Evolutionary conservation across 2,329 filamentous ascomycete species (phyloP).

Genomic region (Cordyceps tenuipes): DNA sequence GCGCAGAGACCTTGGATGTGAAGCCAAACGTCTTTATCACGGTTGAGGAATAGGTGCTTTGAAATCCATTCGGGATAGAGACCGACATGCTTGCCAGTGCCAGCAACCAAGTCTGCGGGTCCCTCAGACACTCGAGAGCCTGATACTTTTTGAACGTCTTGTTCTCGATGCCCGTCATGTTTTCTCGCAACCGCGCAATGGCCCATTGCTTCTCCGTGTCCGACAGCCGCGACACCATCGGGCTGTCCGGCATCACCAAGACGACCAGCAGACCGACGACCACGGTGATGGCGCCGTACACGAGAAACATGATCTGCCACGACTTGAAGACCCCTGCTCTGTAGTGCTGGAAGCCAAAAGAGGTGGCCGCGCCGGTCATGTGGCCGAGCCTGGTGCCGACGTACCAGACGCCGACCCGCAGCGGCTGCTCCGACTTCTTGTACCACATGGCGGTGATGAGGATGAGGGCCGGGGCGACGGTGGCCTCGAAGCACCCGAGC

Average conservation of each 20-base stretch:
- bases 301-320: neutral
- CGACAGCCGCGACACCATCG: neutral
- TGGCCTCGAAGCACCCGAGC: neutral
- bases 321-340: neutral
- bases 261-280: neutral
- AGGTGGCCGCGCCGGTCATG: neutral
- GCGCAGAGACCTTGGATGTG: neutral
- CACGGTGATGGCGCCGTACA: neutral
- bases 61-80: neutral
- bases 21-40: neutral
- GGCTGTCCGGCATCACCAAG: neutral
- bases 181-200: neutral
- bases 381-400: neutral
- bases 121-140: neutral
- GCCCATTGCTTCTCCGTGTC: neutral
- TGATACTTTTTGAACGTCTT: neutral
- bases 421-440: neutral
- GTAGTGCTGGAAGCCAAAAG: neutral
- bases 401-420: neutral
- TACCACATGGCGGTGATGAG: neutral
- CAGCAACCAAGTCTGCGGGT: neutral
- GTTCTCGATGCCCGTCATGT: neutral
- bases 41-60: neutral
- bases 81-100: neutral
- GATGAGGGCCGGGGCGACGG: neutral